Evolutionary conservation across 805 yeast genomes (phyloP).

Genomic region (Saturnispora quitensis): DNA sequence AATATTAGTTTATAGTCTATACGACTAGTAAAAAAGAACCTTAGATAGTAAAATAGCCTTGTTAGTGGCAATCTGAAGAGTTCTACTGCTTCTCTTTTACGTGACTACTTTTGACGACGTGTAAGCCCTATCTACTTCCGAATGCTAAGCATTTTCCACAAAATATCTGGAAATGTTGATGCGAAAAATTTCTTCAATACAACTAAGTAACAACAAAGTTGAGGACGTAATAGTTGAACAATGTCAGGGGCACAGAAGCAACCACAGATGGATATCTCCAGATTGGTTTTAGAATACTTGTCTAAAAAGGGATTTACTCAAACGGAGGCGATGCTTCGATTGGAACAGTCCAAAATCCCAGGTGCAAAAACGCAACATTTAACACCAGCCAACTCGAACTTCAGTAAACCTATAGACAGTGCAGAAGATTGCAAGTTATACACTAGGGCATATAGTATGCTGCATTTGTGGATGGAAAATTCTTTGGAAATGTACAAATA

Average conservation of each 20-base stretch:
- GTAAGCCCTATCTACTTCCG: background rate
- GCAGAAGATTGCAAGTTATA: constrained; percentile 60
- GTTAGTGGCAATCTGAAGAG: no score
- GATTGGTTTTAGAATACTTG: constrained; percentile 86
- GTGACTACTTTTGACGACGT: background rate
- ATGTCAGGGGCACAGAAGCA: constrained; percentile 7
- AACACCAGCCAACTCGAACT: constrained; percentile 35
- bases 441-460: constrained; percentile 68
- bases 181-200: background rate
- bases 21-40: no score
- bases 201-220: background rate
- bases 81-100: no score
- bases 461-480: constrained; percentile 82
- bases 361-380: constrained; percentile 41
- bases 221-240: background rate
- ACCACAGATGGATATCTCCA: constrained; percentile 71
- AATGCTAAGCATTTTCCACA: constrained; percentile 2
- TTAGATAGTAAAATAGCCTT: no score
- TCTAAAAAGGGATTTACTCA: constrained; percentile 89
- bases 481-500: constrained; percentile 88
- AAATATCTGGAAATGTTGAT: background rate
- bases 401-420: constrained; percentile 25
- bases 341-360: constrained; percentile 65
- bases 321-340: constrained; percentile 88
- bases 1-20: background rate